phyloP scores from a whole-genome alignment of 2,329 filamentous ascomycete genomes.

The Pseudogymnoascus sp. region DNA sequence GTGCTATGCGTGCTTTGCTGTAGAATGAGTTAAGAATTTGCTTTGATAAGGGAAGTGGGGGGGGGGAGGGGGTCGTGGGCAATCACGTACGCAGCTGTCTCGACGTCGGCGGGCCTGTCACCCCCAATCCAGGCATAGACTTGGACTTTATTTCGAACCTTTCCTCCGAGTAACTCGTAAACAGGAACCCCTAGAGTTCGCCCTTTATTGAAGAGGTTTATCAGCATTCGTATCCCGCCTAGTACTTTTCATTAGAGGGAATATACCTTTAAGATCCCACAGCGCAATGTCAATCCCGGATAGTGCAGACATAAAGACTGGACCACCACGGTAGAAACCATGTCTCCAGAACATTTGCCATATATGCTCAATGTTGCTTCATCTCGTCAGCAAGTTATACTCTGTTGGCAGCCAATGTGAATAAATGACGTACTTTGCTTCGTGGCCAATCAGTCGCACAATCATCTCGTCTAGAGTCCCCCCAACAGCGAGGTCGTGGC shows the following conservation, averaged over 20 bases:
- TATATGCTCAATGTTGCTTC: slow-evolving; percentile 46
- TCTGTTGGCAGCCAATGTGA: too few relatives aligned
- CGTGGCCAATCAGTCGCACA: slow-evolving; percentile 44
- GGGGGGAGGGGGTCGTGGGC: too few relatives aligned
- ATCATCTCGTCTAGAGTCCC: slow-evolving; percentile 47
- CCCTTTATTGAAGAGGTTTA: slow-evolving; percentile 22
- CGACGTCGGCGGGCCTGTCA: slow-evolving; percentile 45
- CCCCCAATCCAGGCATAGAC: slow-evolving; percentile 54
- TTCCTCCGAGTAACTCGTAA: slow-evolving; percentile 49
- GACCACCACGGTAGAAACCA: slow-evolving; percentile 52
- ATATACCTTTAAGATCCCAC: slow-evolving; percentile 46
- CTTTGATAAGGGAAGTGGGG: not conserved
- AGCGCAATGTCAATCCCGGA: slow-evolving; percentile 54
- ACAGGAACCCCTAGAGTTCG: slow-evolving; percentile 45
- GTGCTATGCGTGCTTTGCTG: slow-evolving; percentile 32
- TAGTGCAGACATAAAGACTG: slow-evolving; percentile 53
- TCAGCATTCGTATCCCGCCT: not conserved
- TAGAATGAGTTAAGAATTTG: not conserved
- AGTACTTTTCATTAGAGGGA: not conserved
- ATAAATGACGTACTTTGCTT: slow-evolving; percentile 19
- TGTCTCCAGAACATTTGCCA: slow-evolving; percentile 50
- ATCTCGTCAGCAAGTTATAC: not conserved
- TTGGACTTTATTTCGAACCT: slow-evolving; percentile 44
- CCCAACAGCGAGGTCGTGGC: slow-evolving; percentile 49
- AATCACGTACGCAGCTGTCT: slow-evolving; percentile 32